Conservation (phyloP, 1,284 basidiomycete species). For the Cryptococcus sp. region DNA sequence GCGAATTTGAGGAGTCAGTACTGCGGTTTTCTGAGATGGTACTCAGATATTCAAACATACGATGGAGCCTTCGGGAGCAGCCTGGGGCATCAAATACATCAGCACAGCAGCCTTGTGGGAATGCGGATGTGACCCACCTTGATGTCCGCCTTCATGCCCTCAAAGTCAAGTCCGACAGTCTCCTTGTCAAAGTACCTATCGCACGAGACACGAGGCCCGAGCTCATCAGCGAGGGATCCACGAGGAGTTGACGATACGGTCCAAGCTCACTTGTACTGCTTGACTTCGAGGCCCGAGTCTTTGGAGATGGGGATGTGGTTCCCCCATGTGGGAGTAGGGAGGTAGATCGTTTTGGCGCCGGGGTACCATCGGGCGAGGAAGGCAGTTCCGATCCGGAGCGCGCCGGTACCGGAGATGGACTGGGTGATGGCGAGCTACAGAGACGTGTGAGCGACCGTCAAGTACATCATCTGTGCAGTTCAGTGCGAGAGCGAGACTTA, state of each 20-base stretch:
- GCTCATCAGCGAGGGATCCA: not conserved
- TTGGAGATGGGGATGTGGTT: slow-evolving; percentile 86
- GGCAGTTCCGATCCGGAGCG: slow-evolving; percentile 91
- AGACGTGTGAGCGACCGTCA: not conserved
- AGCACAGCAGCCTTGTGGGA: slow-evolving; percentile 5
- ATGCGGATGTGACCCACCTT: slow-evolving; percentile 57
- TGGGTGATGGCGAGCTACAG: slow-evolving; percentile 84
- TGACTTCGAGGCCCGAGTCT: slow-evolving; percentile 92
- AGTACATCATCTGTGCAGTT: not conserved
- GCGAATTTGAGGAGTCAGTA: not conserved
- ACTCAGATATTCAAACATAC: slow-evolving; percentile 13
- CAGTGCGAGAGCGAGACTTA: slow-evolving; percentile 54
- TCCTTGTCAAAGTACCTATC: slow-evolving; percentile 83
- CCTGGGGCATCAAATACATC: slow-evolving; percentile 20
- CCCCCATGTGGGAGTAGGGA: slow-evolving; percentile 95
- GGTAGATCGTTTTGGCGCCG: slow-evolving; percentile 83
- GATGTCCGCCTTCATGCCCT: slow-evolving; percentile 84
- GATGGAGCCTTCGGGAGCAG: slow-evolving; percentile 57
- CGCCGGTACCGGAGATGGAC: slow-evolving; percentile 97
- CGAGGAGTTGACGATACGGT: not conserved
- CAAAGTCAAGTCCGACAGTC: slow-evolving; percentile 91
- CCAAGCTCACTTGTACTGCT: slow-evolving; percentile 66
- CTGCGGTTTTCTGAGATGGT: not conserved
- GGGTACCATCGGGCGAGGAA: slow-evolving; percentile 89
- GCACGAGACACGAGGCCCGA: not conserved